Evolutionary conservation across 345 rosid species (phyloP).

Genomic region (Excoecaria agallocha): DNA sequence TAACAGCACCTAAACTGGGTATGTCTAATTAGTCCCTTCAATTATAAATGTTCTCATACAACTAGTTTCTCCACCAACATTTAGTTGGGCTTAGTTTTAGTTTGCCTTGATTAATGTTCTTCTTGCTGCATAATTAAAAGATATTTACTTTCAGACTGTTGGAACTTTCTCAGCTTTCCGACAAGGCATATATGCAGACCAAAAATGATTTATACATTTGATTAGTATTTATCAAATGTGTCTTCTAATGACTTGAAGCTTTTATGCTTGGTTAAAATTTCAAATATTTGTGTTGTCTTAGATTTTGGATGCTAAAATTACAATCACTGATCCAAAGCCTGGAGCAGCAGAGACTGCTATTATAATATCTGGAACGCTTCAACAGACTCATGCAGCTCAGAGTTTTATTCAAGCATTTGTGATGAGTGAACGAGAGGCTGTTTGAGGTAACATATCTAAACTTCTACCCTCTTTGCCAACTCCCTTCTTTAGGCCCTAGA

Average conservation of each 20-base stretch:
- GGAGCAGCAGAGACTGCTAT: slow-evolving; percentile 60
- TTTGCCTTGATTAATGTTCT: not conserved
- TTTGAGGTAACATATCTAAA: slow-evolving; percentile 24
- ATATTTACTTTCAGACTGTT: not conserved
- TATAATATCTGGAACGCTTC: slow-evolving; percentile 73
- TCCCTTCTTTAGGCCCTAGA: too few relatives aligned
- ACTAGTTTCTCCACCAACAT: not conserved
- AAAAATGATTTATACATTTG: too few relatives aligned
- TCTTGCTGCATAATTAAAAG: not conserved
- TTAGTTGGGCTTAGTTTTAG: not conserved
- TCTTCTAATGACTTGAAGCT: too few relatives aligned
- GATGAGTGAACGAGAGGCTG: slow-evolving; percentile 53
- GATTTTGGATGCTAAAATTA: slow-evolving; percentile 72
- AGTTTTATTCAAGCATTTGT: slow-evolving; percentile 83
- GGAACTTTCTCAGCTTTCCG: too few relatives aligned
- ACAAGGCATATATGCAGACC: too few relatives aligned
- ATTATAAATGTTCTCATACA: not conserved
- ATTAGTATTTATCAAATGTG: too few relatives aligned
- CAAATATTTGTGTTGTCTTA: slow-evolving; percentile 19
- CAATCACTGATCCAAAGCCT: slow-evolving; percentile 53
- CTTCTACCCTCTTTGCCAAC: not conserved
- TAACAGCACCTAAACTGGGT: not conserved
- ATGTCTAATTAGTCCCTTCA: not conserved
- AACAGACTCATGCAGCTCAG: slow-evolving; percentile 80
- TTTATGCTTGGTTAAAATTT: slow-evolving; percentile 6